Evolutionary conservation across 495 filamentous ascomycete species (phyloP), one percentile per base, ranked within the genome.

Genomic region (Hypomontagnella submonticulosa): DNA sequence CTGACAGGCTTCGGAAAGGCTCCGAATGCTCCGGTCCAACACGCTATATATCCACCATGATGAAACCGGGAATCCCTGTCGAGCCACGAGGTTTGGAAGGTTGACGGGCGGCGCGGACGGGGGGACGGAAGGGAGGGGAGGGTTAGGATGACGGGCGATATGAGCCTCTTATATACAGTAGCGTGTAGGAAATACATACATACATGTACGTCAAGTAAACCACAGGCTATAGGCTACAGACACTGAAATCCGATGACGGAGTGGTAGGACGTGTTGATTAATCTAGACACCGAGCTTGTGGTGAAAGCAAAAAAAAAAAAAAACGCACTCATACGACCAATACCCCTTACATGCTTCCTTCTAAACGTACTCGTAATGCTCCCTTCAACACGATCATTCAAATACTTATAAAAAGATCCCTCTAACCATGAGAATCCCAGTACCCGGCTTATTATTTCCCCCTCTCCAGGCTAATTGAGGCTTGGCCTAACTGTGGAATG

Each of bases 51-150:
- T 59, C 53, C 65, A 55, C 53, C 15, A 18, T 32, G 42, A 57
- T 59, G 65, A 63, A 68, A 68, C 54, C 37, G 2, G 27, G 3
- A 43, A 68, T 55, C 58, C 65, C 43, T 68, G 65, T 55, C 18
- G 7, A 38, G 44, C 65, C 65, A 68, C 59, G 65, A 68, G 58
- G 51, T 57, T 47, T 20, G 16, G 27, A 53, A 20, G 44, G 41
- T 52, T 67, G 46, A 59, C 49, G 16, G 11, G 33, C 13, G 34
- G 23, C 23, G 23, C 23, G 23, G 23, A 27, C 23, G 23, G 23
- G 23, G n/a, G n/a, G n/a, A n/a, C n/a, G n/a, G n/a, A n/a, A n/a
- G n/a, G n/a, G 23, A 27, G 6, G 23, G 23, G 23, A 6, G 23
- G 23, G 23, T 27, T 50, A 34, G 55, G 23, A 27, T 27, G 36